These are phyloP conservation scores for Handroanthus guayacan DNA, from an alignment of 257 asterid genomes.

Conservation along the genomic window DNA sequence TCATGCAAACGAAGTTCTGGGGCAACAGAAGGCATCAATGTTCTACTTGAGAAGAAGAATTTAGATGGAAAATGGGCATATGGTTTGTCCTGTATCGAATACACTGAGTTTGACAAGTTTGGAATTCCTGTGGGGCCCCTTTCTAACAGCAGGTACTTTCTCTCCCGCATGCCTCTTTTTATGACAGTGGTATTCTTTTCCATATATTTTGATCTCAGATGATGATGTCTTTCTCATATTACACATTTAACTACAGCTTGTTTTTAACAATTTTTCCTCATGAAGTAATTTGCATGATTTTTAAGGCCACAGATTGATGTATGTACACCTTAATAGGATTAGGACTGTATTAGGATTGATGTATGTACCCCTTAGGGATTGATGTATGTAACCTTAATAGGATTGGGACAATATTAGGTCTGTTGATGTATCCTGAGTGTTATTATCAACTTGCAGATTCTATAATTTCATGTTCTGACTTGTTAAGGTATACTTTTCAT, in stretches of 20 bases:
- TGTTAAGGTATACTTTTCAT: neutral
- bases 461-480: neutral
- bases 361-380: constrained; percentile 11
- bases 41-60: constrained; percentile 81
- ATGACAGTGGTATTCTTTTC: constrained; percentile 11
- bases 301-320: constrained; percentile 15
- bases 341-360: neutral
- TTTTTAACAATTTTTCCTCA: constrained; percentile 10
- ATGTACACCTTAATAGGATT: constrained; percentile 12
- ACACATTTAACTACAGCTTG: neutral
- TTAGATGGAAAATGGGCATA: constrained; percentile 87
- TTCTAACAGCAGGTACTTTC: constrained; percentile 62
- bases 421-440: neutral
- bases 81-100: constrained; percentile 94
- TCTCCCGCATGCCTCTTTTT: constrained; percentile 19
- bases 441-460: constrained; percentile 10
- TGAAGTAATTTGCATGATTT: constrained; percentile 19
- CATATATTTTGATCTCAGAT: neutral
- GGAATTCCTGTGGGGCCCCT: constrained; percentile 61
- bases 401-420: neutral
- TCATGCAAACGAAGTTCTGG: constrained; percentile 80
- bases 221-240: constrained; percentile 21
- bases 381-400: constrained; percentile 16
- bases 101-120: constrained; percentile 95
- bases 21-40: constrained; percentile 99